phyloP scores from a whole-genome alignment of 2,329 filamentous ascomycete species.

The Hirsutella minnesotensis region DNA sequence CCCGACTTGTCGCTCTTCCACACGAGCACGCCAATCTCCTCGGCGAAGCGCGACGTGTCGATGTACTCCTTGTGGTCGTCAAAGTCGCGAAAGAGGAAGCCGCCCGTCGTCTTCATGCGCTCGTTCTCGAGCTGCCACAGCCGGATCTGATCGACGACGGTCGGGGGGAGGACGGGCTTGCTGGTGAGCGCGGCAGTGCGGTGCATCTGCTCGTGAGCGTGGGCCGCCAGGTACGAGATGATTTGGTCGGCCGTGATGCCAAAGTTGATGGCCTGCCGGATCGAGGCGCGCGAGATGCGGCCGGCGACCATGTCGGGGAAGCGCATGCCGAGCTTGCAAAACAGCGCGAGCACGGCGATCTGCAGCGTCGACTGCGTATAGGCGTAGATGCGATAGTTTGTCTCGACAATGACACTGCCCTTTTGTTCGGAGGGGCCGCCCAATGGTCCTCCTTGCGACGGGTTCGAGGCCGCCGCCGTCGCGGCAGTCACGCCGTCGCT shows the following conservation, averaged over 20 bases:
- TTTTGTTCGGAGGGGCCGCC: slow-evolving; percentile 33
- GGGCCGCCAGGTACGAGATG: slow-evolving; percentile 80
- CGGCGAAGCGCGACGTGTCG: slow-evolving; percentile 64
- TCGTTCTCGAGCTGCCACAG: slow-evolving; percentile 98
- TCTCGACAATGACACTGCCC: slow-evolving; percentile 92
- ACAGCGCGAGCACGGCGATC: slow-evolving; percentile 86
- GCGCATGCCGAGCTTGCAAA: slow-evolving; percentile 75
- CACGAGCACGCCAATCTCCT: slow-evolving; percentile 78
- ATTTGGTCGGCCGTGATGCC: slow-evolving; percentile 95
- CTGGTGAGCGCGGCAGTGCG: slow-evolving; percentile 46
- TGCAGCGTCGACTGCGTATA: slow-evolving; percentile 91
- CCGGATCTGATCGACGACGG: slow-evolving; percentile 92
- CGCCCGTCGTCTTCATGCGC: slow-evolving; percentile 71
- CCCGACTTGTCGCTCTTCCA: slow-evolving; percentile 73
- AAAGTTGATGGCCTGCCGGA: slow-evolving; percentile 73
- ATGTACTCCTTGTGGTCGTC: slow-evolving; percentile 57
- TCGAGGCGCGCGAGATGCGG: slow-evolving; percentile 77
- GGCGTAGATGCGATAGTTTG: slow-evolving; percentile 94
- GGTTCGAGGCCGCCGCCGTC: slow-evolving; percentile 30
- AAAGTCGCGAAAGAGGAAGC: slow-evolving; percentile 88
- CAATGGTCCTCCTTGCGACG: slow-evolving; percentile 24
- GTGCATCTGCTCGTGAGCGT: slow-evolving; percentile 91
- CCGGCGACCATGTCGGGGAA: slow-evolving; percentile 93
- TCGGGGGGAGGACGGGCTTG: slow-evolving; percentile 74
- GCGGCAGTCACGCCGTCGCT: slow-evolving; percentile 58